Base-by-base conservation (phyloP, 331 rosid genomes). In the Rosa hybrid region DNA sequence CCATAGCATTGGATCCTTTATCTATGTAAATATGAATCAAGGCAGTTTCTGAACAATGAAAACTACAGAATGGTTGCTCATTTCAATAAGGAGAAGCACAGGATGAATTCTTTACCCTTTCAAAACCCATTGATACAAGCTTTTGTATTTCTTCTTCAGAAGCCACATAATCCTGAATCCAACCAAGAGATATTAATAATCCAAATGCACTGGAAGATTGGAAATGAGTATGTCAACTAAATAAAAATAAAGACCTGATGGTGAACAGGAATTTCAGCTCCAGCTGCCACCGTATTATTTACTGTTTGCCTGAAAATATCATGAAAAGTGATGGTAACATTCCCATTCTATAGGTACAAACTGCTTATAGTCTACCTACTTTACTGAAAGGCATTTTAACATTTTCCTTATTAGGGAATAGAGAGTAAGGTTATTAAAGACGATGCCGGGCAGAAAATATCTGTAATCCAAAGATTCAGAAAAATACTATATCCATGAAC, bases 71-170 rank as follows among this genome's bases (percentile, higher is more conserved):
- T 77, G 20, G 46, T 62, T 27, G 59, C 46, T 44, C 72, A 46
- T 69, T 42, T 39, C 23, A 20, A 54, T 38, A 23, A 62, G 20
- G 74, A 77, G 45, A 60, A 39, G 16, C 20, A 68, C 16, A 80
- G 17, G 42, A 60, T 17, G 54, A 39, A 48, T 45, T 4, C 20
- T 25, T 84, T 89, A 95, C 99, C 98, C 86, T 95, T 76, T 93
- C 99, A 88, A 95, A 95, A 70, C 99, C 99, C 99, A 95, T 95
- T 21, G 96, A 60, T 68, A 95, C 94, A 74, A 95, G 94, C 68
- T 88, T 89, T 59, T 85, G 90, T 76, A 91, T 87, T 83, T 89
- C 89, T 83, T 86, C 99, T 38, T 95, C 98, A 21, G 97, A 86
- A 83, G 78, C 90, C 74, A 80, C 90, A 78, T 86, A 79, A 45